Evolutionary conservation across 73 alveolate genomes (phyloP), one percentile per base, ranked within the genome.

Genomic region (Paraurostyla sp.): DNA sequence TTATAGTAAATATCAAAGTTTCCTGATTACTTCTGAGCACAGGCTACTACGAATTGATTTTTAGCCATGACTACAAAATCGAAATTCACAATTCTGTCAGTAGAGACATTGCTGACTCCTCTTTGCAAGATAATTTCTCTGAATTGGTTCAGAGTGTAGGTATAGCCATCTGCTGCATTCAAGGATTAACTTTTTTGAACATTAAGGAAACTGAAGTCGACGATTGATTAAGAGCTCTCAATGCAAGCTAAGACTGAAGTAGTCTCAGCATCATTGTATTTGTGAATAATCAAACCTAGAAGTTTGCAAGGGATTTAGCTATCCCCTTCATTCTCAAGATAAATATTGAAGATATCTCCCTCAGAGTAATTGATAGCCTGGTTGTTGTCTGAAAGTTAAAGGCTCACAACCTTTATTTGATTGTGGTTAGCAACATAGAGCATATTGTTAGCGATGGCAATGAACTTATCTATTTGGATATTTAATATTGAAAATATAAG

Each of bases 11-110:
- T 73, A 73, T 73, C 86, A 46, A 73, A 73, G 20, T 23, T 49
- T 1, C 86, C 86, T 23, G 86, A 73, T 49, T 73, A 51, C 36
- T 27, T 73, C 33, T 48, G 49, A 73, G 86, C 86, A 73, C 22
- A 11, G 46, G 71, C 86, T 45, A 73, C 65, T 6, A 73, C 36
- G 30, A 48, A 73, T 73, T 73, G 30, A 20, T 22, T 29, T 27
- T 73, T 48, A 6, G 82, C 82, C 41, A 58, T 15, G 33, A 73
- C 46, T 15, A 73, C 71, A 3, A 56, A 51, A 16, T 73, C 71
- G 46, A 73, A 43, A 46, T 73, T 73, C 50, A 48, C 23, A 27
- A 73, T 73, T 73, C 71, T 73, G 41, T 73, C 86, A 45, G 40
- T n/a, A n/a, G n/a, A n/a, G n/a, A n/a, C 41, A 68, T 73, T 73